Base-by-base conservation (phyloP, 495 filamentous ascomycete species). In the Extremus antarcticus region DNA sequence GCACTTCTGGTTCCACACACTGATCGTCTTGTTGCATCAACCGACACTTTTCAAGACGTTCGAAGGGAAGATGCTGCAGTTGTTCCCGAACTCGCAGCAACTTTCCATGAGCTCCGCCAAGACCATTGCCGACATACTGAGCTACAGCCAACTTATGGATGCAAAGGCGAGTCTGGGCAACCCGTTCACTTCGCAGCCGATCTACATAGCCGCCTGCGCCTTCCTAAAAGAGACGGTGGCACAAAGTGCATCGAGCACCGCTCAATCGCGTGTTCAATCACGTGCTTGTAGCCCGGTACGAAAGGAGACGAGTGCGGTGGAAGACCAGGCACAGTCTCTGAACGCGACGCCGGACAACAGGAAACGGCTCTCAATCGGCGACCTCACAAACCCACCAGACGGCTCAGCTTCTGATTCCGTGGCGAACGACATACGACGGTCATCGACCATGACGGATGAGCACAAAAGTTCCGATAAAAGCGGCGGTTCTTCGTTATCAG, bases 1-100 rank as follows among this genome's bases (percentile, higher is more conserved):
- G 25, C 88, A 94, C 65, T 88, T 91, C 64, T 94, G 88, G 88
- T 91, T 91, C 62, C 88, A 94, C 61, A 86, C 88, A 0, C 69
- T 91, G 40, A 89, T 94, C 53, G 86, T 90, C 32, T 74, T 94
- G 9, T 75, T 94, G 10, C 86, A 94, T 63, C 86, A 88, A 56
- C 88, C 88, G 1, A 88, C 86, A 0, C 68, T 92, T 4, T 72
- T 92, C 25, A 82, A 88, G 56, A 84, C 82, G 0, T 87, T 88
- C 57, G 86, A 85, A 50, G 83, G 81, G 17, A 75, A 77, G 23
- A 79, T 81, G 25, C 78, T 83, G 51, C 80, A 84, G 40, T 74
- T 90, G 8, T 81, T 86, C 54, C 77, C 84, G 1, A 85, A 90
- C 56, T 89, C 85, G 53, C 79, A 83, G 43, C 85, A 90, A 67